Conservation (phyloP, 2,329 filamentous ascomycete species). For the Sporothrix humicola region DNA sequence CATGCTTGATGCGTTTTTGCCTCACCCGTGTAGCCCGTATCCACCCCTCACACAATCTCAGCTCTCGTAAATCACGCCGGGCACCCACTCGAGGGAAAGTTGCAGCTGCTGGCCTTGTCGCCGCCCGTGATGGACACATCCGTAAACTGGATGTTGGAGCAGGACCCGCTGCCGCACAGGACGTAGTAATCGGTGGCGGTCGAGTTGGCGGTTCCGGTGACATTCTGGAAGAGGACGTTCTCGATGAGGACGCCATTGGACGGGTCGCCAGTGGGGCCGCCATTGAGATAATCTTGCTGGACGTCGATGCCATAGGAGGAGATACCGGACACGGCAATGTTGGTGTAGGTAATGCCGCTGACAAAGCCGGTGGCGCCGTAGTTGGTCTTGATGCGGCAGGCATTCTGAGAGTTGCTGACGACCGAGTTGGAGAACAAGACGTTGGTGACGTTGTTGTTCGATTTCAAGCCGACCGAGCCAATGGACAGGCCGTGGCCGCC, state of each 20-base stretch:
- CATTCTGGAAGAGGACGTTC: neutral
- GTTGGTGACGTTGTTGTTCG: constrained; percentile 12
- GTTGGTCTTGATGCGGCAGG: constrained; percentile 1
- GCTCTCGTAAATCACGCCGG: neutral
- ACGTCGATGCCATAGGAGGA: neutral
- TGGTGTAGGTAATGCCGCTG: neutral
- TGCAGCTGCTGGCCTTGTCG: neutral
- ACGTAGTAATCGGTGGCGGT: neutral
- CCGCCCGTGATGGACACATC: neutral
- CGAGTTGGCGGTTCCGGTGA: neutral
- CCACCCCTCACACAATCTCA: too few species aligned
- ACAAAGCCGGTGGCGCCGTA: neutral
- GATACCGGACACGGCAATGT: neutral
- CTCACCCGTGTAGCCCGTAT: too few species aligned
- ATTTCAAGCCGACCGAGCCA: neutral
- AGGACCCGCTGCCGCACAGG: neutral
- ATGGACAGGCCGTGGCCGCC: constrained; percentile 13
- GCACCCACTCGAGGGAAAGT: neutral
- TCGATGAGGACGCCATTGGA: constrained; percentile 1
- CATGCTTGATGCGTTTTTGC: too few species aligned
- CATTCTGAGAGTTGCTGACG: neutral
- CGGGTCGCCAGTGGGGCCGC: neutral
- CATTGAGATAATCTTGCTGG: constrained; percentile 19
- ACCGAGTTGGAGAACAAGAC: neutral
- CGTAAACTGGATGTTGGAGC: neutral